Conservation (phyloP, 164 flowering plant species). For the Paratinospora sagittata region DNA sequence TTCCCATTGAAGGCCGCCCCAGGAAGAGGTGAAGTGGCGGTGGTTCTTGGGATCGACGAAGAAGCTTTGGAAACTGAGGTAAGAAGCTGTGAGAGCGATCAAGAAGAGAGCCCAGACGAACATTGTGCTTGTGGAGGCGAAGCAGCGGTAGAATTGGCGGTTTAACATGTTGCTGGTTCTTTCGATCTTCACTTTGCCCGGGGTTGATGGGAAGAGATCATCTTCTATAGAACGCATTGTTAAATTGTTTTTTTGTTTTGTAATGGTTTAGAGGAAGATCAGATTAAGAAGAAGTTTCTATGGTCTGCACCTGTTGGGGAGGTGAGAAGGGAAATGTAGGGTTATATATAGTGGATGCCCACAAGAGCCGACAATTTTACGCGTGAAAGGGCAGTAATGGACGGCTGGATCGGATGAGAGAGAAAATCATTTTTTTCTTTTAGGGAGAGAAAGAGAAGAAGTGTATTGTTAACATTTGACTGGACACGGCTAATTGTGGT, state of each 20-base stretch:
- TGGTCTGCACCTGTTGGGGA: conserved; percentile 4
- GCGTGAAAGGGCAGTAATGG: conserved; percentile 5
- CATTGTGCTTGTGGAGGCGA: conserved; percentile 62
- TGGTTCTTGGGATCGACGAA: conserved; percentile 49
- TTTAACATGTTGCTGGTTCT: conserved; percentile 26
- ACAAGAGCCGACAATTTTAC: conserved; percentile 6
- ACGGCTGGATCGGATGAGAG: conserved; percentile 4
- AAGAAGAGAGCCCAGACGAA: conserved; percentile 69
- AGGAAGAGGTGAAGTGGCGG: conserved; percentile 40
- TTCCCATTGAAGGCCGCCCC: conserved; percentile 77
- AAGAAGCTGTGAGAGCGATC: conserved; percentile 59
- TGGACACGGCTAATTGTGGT: background rate
- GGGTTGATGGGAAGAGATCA: conserved; percentile 45
- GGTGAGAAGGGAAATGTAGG: background rate
- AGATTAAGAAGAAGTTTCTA: background rate
- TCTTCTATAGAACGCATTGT: conserved; percentile 52
- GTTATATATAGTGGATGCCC: conserved; percentile 13
- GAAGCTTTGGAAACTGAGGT: conserved; percentile 52
- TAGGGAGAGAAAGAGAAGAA: background rate
- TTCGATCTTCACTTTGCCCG: conserved; percentile 68
- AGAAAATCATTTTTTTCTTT: background rate
- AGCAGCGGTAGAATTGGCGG: conserved; percentile 58
- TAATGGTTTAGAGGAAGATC: background rate
- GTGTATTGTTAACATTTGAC: background rate
- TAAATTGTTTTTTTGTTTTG: background rate